Conservation (phyloP, 495 filamentous ascomycete species). For the Penicillium pulvis region DNA sequence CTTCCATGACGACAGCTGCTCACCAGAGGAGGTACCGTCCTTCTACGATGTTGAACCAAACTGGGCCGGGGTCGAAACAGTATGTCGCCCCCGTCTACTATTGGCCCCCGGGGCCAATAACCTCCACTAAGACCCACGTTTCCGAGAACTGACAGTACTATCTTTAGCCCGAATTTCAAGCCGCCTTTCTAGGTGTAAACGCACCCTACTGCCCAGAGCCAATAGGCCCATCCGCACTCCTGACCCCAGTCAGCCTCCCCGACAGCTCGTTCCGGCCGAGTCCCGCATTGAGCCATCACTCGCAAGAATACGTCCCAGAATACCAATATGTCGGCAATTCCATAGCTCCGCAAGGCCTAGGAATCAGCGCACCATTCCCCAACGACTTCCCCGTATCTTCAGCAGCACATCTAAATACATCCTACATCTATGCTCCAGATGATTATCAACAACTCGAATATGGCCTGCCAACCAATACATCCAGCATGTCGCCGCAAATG, state of each 20-base stretch:
- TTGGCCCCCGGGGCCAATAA: conserved; percentile 5
- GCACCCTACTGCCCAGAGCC: conserved; percentile 38
- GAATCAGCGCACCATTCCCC: conserved; percentile 42
- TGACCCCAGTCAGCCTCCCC: conserved; percentile 46
- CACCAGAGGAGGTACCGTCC: conserved; percentile 32
- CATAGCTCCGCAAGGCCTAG: conserved; percentile 38
- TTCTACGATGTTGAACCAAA: conserved; percentile 35
- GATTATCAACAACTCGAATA: conserved; percentile 18
- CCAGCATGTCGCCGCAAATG: conserved; percentile 27
- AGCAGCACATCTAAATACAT: conserved; percentile 21
- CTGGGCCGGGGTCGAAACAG: conserved; percentile 38
- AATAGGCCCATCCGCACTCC: conserved; percentile 30
- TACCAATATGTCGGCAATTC: conserved; percentile 39
- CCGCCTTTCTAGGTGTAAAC: conserved; percentile 31
- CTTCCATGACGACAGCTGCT: conserved; percentile 12
- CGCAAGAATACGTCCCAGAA: conserved; percentile 35
- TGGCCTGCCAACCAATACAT: conserved; percentile 18
- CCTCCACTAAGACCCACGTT: neutral
- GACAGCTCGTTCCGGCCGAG: conserved; percentile 42
- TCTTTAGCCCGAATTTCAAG: conserved; percentile 26
- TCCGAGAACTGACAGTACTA: conserved; percentile 9
- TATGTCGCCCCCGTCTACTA: conserved; percentile 24
- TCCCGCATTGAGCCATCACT: conserved; percentile 43
- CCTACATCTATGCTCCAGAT: conserved; percentile 28
- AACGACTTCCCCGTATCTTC: conserved; percentile 32